These are phyloP conservation scores for Nicotiana undulata DNA, from an alignment of 257 asterid genomes.

Conservation along the genomic window DNA sequence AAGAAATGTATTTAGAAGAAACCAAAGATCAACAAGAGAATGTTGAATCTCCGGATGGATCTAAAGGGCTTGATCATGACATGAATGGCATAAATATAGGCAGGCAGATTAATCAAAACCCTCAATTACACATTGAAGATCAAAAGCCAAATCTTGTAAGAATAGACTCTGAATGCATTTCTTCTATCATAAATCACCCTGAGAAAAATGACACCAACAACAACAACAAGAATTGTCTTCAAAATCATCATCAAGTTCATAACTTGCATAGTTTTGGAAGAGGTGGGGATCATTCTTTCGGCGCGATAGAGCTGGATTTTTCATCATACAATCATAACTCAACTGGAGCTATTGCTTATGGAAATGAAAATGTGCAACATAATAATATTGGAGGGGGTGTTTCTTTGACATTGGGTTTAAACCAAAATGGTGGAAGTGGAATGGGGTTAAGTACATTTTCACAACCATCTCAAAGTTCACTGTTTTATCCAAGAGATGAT, in stretches of 20 bases:
- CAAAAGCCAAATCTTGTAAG: conserved; percentile 64
- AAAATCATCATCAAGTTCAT: conserved; percentile 16
- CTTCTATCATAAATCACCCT: conserved; percentile 50
- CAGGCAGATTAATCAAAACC: conserved; percentile 5
- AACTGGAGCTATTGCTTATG: conserved; percentile 10
- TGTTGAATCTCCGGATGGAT: conserved; percentile 11
- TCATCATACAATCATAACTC: conserved; percentile 40
- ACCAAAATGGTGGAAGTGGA: conserved; percentile 48
- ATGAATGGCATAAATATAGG: background rate
- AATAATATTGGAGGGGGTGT: conserved; percentile 35
- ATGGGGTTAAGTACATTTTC: conserved; percentile 45
- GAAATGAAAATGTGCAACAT: conserved; percentile 8
- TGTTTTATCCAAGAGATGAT: conserved; percentile 53
- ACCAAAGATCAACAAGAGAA: conserved; percentile 42
- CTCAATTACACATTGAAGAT: conserved; percentile 22
- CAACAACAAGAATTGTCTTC: conserved; percentile 19
- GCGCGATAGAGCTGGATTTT: conserved; percentile 53
- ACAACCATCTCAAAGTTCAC: conserved; percentile 35
- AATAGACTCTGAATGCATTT: conserved; percentile 68
- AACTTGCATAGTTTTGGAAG: conserved; percentile 12
- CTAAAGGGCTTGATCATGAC: conserved; percentile 15
- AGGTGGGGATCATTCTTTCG: conserved; percentile 29
- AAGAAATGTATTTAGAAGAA: conserved; percentile 90
- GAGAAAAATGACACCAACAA: conserved; percentile 21
- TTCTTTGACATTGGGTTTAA: conserved; percentile 75